Evolutionary conservation across 2,329 filamentous ascomycete genomes (phyloP).

Genomic region (Pseudopyrenochaeta lycopersici): DNA sequence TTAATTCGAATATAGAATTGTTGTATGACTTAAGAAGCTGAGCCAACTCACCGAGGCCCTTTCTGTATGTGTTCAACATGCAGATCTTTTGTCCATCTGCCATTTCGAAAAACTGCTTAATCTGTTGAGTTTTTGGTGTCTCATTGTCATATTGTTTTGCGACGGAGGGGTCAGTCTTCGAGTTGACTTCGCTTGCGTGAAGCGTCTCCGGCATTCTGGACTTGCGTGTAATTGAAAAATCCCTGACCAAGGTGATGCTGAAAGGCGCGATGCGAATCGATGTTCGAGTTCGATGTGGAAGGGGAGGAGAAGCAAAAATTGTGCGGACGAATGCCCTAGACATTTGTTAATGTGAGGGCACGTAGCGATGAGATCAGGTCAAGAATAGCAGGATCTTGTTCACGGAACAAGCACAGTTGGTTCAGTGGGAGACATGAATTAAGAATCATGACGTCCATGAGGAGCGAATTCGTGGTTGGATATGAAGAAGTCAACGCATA

Average conservation of each 20-base stretch:
- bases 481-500: slow-evolving; percentile 22
- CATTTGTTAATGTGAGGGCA: slow-evolving; percentile 21
- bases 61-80: slow-evolving; percentile 54
- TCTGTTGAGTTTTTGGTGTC: slow-evolving; percentile 55
- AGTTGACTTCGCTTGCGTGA: slow-evolving; percentile 51
- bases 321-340: slow-evolving; percentile 29
- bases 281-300: slow-evolving; percentile 9
- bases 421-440: slow-evolving; percentile 5
- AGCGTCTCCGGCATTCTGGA: slow-evolving; percentile 58
- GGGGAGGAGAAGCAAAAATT: slow-evolving; percentile 2
- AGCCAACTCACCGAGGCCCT: slow-evolving; percentile 47
- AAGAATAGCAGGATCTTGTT: slow-evolving; percentile 6
- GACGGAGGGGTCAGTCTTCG: slow-evolving; percentile 57
- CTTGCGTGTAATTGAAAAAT: slow-evolving; percentile 24
- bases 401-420: slow-evolving; percentile 5
- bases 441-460: slow-evolving; percentile 31
- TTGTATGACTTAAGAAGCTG: background rate
- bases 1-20: too few relatives aligned
- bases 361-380: slow-evolving; percentile 32
- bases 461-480: slow-evolving; percentile 17
- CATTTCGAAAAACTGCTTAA: slow-evolving; percentile 58
- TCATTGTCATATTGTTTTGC: slow-evolving; percentile 59
- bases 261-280: background rate
- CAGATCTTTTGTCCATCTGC: slow-evolving; percentile 57
- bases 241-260: slow-evolving; percentile 6